Conservation (phyloP, 768 basidiomycete genomes). For the Phlegmacium glaucopus region DNA sequence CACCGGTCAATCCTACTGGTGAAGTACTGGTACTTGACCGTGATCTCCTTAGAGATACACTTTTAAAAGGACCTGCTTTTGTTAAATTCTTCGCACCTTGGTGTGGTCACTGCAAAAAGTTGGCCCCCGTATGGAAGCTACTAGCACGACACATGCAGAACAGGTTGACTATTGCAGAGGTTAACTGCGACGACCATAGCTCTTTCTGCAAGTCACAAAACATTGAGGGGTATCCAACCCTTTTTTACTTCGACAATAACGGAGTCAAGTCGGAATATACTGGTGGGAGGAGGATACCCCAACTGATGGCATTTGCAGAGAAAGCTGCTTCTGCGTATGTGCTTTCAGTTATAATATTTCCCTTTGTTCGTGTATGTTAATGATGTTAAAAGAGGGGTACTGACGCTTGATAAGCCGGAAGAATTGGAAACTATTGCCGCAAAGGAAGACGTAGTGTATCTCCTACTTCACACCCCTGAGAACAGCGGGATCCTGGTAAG, state of each 20-base stretch:
- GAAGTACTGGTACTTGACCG: slow-evolving; percentile 33
- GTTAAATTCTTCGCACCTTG: slow-evolving; percentile 87
- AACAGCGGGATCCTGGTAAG: slow-evolving; percentile 34
- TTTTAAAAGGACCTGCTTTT: slow-evolving; percentile 44
- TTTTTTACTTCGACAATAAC: slow-evolving; percentile 61
- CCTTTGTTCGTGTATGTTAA: slow-evolving; percentile 9
- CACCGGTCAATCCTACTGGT: slow-evolving; percentile 32
- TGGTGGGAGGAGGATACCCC: slow-evolving; percentile 67
- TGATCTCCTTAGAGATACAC: slow-evolving; percentile 35
- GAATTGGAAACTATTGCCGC: slow-evolving; percentile 38
- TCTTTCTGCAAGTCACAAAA: slow-evolving; percentile 62
- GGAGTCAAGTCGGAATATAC: slow-evolving; percentile 69
- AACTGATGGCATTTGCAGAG: slow-evolving; percentile 69
- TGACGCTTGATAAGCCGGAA: slow-evolving; percentile 26
- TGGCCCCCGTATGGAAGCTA: slow-evolving; percentile 78
- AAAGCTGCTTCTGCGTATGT: slow-evolving; percentile 74
- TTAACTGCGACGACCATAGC: slow-evolving; percentile 82
- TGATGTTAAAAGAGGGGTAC: slow-evolving; percentile 15
- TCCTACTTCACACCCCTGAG: slow-evolving; percentile 45
- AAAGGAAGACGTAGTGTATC: slow-evolving; percentile 47
- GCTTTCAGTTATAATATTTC: not conserved
- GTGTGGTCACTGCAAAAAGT: slow-evolving; percentile 97
- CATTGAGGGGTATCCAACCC: slow-evolving; percentile 80
- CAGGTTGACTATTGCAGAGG: slow-evolving; percentile 75
- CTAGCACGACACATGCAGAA: slow-evolving; percentile 69